Base-by-base conservation (phyloP, 306 rosid species). In the Vachellia pachyceras region DNA sequence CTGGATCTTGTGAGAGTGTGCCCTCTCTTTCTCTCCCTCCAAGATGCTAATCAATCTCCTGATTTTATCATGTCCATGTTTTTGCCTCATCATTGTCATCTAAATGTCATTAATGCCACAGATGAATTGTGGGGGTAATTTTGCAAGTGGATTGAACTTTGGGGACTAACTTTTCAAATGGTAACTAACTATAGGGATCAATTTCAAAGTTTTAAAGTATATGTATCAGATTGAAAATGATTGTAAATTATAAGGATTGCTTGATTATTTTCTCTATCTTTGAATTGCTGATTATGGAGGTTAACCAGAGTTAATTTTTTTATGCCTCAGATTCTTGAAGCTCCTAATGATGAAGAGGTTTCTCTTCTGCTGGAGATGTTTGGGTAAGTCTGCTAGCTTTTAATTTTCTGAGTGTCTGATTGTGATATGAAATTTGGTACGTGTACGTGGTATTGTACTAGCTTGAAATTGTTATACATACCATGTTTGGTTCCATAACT, bases 341-440 rank as follows among this genome's bases (percentile, higher is more conserved):
- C 91, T 71, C 97, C 98, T 5, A 86, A 82, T 37, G 97, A 90
- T 74, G 98, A 95, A 87, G 99, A 95, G 93, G 97, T 95, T 85
- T 79, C 99, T 80, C 89, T 95, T 77, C 98, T 95, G 79, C 83
- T 90, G 88, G 97, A 91, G 84, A 91, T 91, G 94, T 95, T 95
- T 88, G 94, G 92, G 99, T 95, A 89, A 88, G 94, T 91, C 73
- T 73, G 72, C 79, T 67, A 69, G 64, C 71, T 55, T 25, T 71
- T 60, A 37, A 42, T 63, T 55, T 77, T 69, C 80, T 29, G 22
- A 64, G 67, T 58, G 79, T 72, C 35, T 55, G 64, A 39, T 73
- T n/a, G 39, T 70, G 84, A 66, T 71, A 65, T 82, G 54, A 66
- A 68, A 83, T 60, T 69, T 68, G 75, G 73, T 77, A 45, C 46